phyloP scores from a whole-genome alignment of 1,284 basidiomycete genomes.

The Melampsora abietis-canadensis region DNA sequence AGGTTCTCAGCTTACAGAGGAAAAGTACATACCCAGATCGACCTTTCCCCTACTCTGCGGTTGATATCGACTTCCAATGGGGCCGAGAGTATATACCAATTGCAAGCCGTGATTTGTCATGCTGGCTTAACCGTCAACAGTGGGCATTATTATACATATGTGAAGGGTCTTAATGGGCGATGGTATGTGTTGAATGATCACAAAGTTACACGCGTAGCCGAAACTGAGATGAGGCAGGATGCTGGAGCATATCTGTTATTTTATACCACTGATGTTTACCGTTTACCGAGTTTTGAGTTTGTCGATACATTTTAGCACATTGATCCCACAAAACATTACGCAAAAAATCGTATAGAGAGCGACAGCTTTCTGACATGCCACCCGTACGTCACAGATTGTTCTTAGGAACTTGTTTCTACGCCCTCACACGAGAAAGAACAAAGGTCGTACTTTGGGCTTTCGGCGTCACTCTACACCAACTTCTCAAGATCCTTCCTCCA shows the following conservation, averaged over 20 bases:
- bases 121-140: background rate
- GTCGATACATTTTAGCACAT: too few relatives aligned
- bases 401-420: too few relatives aligned
- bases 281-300: too few relatives aligned
- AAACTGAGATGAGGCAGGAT: background rate
- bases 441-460: too few relatives aligned
- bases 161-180: background rate
- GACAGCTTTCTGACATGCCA: too few relatives aligned
- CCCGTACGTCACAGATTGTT: too few relatives aligned
- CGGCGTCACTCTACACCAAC: too few relatives aligned
- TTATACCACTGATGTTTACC: background rate
- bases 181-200: background rate
- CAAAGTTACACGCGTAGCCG: background rate
- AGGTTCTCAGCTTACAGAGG: background rate
- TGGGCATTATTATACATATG: conserved; percentile 5
- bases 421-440: too few relatives aligned
- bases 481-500: too few relatives aligned
- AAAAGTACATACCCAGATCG: background rate
- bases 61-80: background rate
- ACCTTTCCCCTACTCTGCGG: background rate
- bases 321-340: too few relatives aligned
- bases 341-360: too few relatives aligned
- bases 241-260: background rate
- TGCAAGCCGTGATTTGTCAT: background rate
- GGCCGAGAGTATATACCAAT: background rate